A percentile compares a stretch with the other conserved stretches of the same genome.
Conservation (phyloP, 2,329 filamentous ascomycete genomes). For the Alternaria sp. region DNA sequence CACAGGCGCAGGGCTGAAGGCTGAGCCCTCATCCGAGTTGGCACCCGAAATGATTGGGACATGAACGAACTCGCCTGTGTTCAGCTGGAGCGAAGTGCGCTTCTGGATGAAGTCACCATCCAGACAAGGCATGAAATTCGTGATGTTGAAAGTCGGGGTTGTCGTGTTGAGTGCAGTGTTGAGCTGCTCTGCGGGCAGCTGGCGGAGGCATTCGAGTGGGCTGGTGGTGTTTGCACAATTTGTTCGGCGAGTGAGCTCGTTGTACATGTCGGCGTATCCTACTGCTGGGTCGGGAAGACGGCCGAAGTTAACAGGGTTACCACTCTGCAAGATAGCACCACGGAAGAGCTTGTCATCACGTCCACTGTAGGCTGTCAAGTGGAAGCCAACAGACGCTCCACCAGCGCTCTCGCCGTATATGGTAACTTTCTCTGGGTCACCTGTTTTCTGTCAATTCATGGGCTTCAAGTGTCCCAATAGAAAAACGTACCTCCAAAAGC, state of each 20-base stretch:
- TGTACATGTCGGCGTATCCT: constrained; percentile 26
- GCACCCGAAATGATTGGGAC: constrained; percentile 69
- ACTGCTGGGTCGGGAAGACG: constrained; percentile 19
- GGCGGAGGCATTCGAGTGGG: constrained; percentile 60
- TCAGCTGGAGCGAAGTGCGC: constrained; percentile 61
- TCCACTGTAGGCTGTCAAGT: constrained; percentile 55
- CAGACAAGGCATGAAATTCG: constrained; percentile 52
- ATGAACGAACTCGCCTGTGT: constrained; percentile 65
- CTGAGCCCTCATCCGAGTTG: constrained; percentile 70
- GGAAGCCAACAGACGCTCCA: constrained; percentile 52
- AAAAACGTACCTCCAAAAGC: constrained; percentile 51
- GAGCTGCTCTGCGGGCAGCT: constrained; percentile 64
- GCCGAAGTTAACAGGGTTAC: constrained; percentile 46
- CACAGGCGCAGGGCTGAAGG: constrained; percentile 61
- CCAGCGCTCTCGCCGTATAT: constrained; percentile 56
- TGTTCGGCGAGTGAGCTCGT: constrained; percentile 26
- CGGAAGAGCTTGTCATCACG: constrained; percentile 57
- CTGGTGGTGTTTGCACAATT: constrained; percentile 32
- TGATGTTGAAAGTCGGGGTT: constrained; percentile 28
- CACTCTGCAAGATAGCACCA: constrained; percentile 55
- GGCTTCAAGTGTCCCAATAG: constrained; percentile 31
- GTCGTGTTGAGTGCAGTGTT: constrained; percentile 60
- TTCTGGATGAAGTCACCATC: constrained; percentile 64
- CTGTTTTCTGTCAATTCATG: constrained; percentile 40
- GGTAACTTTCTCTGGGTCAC: constrained; percentile 51